A percentile compares a stretch with the other conserved stretches of the same genome.
Conservation (phyloP, 2,329 filamentous ascomycete genomes). For the Arthrobotrys pseudoclavata region DNA sequence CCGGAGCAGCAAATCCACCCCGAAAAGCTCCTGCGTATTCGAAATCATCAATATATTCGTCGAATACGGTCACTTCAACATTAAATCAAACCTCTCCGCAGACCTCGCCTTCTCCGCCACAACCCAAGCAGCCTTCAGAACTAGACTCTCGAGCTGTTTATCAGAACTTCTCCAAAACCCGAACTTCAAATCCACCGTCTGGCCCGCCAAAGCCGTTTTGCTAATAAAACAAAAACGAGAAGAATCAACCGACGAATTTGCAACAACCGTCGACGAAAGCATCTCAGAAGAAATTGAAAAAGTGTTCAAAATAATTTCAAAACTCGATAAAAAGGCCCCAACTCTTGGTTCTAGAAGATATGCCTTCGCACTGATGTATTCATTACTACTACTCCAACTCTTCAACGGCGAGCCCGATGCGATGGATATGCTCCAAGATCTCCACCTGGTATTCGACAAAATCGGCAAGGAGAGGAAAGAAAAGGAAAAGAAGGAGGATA, state of each 20-base stretch:
- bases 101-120: slow-evolving; percentile 43
- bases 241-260: slow-evolving; percentile 12
- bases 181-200: slow-evolving; percentile 34
- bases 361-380: slow-evolving; percentile 83
- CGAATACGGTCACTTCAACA: slow-evolving; percentile 62
- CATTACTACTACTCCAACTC: slow-evolving; percentile 85
- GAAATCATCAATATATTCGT: slow-evolving; percentile 61
- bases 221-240: slow-evolving; percentile 41
- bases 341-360: slow-evolving; percentile 40
- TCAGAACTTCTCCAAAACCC: slow-evolving; percentile 43
- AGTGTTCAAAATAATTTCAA: slow-evolving; percentile 60
- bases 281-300: slow-evolving; percentile 61
- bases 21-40: slow-evolving; percentile 57
- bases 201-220: slow-evolving; percentile 45
- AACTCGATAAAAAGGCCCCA: slow-evolving; percentile 35
- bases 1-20: slow-evolving; percentile 61
- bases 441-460: slow-evolving; percentile 62
- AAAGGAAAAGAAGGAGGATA: slow-evolving; percentile 51
- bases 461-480: slow-evolving; percentile 50
- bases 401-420: slow-evolving; percentile 92
- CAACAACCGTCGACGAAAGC: slow-evolving; percentile 37
- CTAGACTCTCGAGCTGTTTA: slow-evolving; percentile 62
- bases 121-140: slow-evolving; percentile 62
- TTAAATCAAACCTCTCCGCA: slow-evolving; percentile 25
- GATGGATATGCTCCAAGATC: slow-evolving; percentile 67